Base-by-base conservation (phyloP, 2,329 filamentous ascomycete genomes). In the Aschersonia sp. region DNA sequence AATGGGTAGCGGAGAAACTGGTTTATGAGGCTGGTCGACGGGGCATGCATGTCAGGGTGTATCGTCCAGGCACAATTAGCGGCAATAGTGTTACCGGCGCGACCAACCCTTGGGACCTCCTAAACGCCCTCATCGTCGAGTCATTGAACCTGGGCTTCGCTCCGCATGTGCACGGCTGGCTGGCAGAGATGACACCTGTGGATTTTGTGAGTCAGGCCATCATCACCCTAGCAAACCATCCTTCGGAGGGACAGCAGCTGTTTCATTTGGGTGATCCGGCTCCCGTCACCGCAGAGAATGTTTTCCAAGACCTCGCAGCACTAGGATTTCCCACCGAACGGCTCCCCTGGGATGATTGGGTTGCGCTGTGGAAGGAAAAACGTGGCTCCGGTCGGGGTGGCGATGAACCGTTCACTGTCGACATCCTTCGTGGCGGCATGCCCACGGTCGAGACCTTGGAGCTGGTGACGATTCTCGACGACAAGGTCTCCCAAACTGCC, bases 161-260 rank as follows among this genome's bases (percentile, higher is more conserved):
- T 1, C 85, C 85, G 0, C 73, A 85, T 47, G 79, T 88, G 4
- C 72, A 82, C 45, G 79, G 79, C 42, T 90, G 85, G 85, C 77
- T 81, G 45, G 76, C 83, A 1, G 85, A 90, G 65, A 89, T 89
- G 85, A 88, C 85, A 0, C 85, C 85, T 0, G 85, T 87, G 11
- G 85, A 90, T 62, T 88, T 86, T 56, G 83, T 88, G 50, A 85
- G 80, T 64, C 79, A 79, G 52, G 79, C 83, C 4, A 85, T 90
- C 53, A 68, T 85, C 30, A 78, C 83, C 14, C 72, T 89, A 22
- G 74, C 81, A 41, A 79, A 82, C 54, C 73, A 86, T 50, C 73
- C 67, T 0, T 70, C 80, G 37, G 69, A 72, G 1, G 70, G 79
- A 8, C 81, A 85, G 56, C 71, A 72, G 0, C 65, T 88, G 6